Evolutionary conservation across 2,329 filamentous ascomycete genomes (phyloP).

Genomic region (Graphilbum sp.): DNA sequence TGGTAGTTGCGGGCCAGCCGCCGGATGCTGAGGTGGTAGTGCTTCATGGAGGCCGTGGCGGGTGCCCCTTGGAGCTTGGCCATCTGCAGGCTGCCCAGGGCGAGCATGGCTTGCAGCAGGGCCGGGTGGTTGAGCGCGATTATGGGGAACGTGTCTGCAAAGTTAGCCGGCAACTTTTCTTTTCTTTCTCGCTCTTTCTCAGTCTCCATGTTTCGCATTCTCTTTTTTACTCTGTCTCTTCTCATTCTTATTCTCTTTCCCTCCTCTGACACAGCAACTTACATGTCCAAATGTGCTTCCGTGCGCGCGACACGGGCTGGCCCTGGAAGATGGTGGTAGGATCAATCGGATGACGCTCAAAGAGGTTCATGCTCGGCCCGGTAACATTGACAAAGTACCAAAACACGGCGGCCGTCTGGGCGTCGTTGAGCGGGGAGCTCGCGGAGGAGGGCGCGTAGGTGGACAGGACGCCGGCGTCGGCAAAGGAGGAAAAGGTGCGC

Average conservation of each 20-base stretch:
- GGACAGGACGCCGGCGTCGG: constrained; percentile 35
- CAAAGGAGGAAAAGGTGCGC: constrained; percentile 32
- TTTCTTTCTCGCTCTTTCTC: too few relatives aligned
- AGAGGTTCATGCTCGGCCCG: constrained; percentile 71
- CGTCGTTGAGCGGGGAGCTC: constrained; percentile 62
- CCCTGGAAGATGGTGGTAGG: constrained; percentile 49
- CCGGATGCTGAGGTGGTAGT: constrained; percentile 77
- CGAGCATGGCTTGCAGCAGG: constrained; percentile 79
- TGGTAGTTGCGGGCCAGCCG: constrained; percentile 62
- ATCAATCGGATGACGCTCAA: constrained; percentile 67
- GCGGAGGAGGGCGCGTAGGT: constrained; percentile 49
- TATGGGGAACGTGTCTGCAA: constrained; percentile 61
- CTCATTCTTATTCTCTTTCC: too few relatives aligned
- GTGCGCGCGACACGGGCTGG: constrained; percentile 40
- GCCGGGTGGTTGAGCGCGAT: constrained; percentile 74
- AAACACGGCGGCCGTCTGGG: constrained; percentile 67
- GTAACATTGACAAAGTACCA: constrained; percentile 85
- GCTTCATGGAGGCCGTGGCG: constrained; percentile 68
- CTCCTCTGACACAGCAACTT: too few relatives aligned
- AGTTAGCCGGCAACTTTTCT: constrained; percentile 11
- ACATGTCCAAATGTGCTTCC: constrained; percentile 51
- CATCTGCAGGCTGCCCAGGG: constrained; percentile 73
- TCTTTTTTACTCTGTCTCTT: too few relatives aligned
- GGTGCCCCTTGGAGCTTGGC: constrained; percentile 62
- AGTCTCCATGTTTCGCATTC: too few relatives aligned